Evolutionary conservation across 2,329 filamentous ascomycete species (phyloP).

Genomic region (Colletotrichum eleusines): DNA sequence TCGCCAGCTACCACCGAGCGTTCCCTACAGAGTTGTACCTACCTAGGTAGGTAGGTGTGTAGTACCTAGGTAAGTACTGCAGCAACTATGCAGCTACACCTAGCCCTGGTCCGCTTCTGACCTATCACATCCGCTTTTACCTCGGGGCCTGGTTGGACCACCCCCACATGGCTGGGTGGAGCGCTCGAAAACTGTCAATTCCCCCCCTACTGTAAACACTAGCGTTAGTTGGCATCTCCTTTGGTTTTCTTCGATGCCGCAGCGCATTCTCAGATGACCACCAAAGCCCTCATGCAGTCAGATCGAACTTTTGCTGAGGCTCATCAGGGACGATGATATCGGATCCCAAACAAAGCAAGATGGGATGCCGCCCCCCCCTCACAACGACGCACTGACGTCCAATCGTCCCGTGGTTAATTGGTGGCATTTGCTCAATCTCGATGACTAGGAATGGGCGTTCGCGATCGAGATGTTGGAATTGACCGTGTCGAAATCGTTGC

Average conservation of each 20-base stretch:
- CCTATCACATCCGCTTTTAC: not conserved
- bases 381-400: conserved; percentile 34
- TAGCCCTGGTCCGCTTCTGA: not conserved
- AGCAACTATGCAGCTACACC: not conserved
- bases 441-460: conserved; percentile 41
- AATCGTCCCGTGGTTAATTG: conserved; percentile 24
- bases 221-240: conserved; percentile 17
- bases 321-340: conserved; percentile 38
- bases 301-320: conserved; percentile 32
- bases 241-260: conserved; percentile 37
- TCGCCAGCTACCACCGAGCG: not conserved
- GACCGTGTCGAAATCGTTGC: conserved; percentile 25
- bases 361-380: conserved; percentile 26
- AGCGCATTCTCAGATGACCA: conserved; percentile 32
- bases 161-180: not conserved
- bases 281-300: conserved; percentile 14
- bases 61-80: not conserved
- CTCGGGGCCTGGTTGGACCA: not conserved
- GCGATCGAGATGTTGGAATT: conserved; percentile 41
- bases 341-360: conserved; percentile 32
- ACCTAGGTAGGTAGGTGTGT: not conserved
- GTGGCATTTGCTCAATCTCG: conserved; percentile 41
- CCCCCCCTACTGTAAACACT: conserved; percentile 7
- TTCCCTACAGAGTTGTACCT: not conserved
- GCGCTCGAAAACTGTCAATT: conserved; percentile 16